Percentiles rank a stretch among this genome's conserved stretches.
phyloP scores from a whole-genome alignment of 2,329 filamentous ascomycete species.

The Dactylellina sp. region DNA sequence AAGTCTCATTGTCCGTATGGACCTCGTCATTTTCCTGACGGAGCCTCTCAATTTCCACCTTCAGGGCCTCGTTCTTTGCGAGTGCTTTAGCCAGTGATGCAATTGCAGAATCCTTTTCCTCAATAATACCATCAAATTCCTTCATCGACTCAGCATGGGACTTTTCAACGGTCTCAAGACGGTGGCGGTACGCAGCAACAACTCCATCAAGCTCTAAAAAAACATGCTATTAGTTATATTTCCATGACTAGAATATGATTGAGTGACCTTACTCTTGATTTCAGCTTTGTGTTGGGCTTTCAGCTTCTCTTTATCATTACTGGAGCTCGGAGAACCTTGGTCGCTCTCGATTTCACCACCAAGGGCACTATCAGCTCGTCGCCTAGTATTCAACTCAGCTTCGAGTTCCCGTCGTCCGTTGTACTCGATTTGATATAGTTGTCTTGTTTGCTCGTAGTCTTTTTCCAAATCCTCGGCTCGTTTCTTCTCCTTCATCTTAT shows the following conservation, averaged over 20 bases:
- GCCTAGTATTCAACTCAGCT: constrained; percentile 55
- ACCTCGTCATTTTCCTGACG: constrained; percentile 58
- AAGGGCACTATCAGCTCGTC: constrained; percentile 57
- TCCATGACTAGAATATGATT: background rate
- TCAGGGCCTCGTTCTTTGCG: constrained; percentile 32
- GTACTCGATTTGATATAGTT: constrained; percentile 58
- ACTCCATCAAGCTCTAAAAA: constrained; percentile 58
- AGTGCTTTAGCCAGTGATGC: constrained; percentile 54
- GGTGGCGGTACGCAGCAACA: constrained; percentile 56
- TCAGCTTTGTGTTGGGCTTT: constrained; percentile 58
- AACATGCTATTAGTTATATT: constrained; percentile 16
- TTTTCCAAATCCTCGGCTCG: constrained; percentile 58
- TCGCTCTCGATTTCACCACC: constrained; percentile 59
- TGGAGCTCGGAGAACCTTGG: constrained; percentile 37
- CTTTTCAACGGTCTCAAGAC: constrained; percentile 57
- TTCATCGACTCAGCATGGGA: constrained; percentile 53
- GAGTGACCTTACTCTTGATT: constrained; percentile 58
- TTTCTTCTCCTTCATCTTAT: constrained; percentile 57
- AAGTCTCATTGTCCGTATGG: constrained; percentile 56
- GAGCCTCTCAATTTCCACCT: constrained; percentile 38
- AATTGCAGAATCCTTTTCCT: constrained; percentile 59
- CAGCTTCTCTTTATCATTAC: constrained; percentile 55
- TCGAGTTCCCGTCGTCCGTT: constrained; percentile 56
- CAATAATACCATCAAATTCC: constrained; percentile 55
- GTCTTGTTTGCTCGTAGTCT: constrained; percentile 57